These are phyloP conservation scores for Endotrypanum monterogeii DNA, from an alignment of 208 protist species.

Conservation along the genomic window DNA sequence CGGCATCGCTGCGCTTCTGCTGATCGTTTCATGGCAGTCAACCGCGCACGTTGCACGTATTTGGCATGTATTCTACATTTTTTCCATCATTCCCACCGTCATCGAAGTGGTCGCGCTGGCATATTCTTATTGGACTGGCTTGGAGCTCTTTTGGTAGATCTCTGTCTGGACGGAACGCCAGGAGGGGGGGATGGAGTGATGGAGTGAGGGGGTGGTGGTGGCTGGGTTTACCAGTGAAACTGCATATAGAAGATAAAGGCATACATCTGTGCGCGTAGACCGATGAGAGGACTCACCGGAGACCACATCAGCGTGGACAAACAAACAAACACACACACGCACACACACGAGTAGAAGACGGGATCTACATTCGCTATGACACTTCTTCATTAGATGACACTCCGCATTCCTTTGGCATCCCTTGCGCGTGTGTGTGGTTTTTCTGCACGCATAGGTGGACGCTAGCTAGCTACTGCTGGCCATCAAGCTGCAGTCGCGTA, in stretches of 20 bases:
- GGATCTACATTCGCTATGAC: background rate
- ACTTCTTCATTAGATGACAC: background rate
- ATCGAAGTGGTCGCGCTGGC: conserved; percentile 53
- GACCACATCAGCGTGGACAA: too few species aligned
- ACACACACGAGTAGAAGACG: background rate
- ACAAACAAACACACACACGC: too few species aligned
- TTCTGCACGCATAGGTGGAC: background rate
- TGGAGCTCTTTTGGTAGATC: conserved; percentile 47
- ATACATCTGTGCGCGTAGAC: background rate
- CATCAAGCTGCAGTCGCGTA: too few species aligned
- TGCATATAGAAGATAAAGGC: too few species aligned
- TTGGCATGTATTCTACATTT: conserved; percentile 79
- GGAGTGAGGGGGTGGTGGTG: too few species aligned
- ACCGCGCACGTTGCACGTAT: conserved; percentile 47
- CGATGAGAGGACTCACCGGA: background rate
- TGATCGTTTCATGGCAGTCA: conserved; percentile 58
- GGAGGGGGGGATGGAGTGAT: background rate
- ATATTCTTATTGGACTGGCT: conserved; percentile 44
- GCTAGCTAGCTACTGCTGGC: background rate
- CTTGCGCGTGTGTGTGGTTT: background rate
- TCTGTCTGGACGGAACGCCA: background rate
- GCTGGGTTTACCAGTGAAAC: too few species aligned
- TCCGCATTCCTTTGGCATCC: background rate
- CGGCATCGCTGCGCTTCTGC: conserved; percentile 45
- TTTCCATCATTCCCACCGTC: conserved; percentile 67